Evolutionary conservation across 352 stramenopile species (phyloP), one percentile per base, ranked within the genome.

Genomic region (Phytophthora hibernalis): DNA sequence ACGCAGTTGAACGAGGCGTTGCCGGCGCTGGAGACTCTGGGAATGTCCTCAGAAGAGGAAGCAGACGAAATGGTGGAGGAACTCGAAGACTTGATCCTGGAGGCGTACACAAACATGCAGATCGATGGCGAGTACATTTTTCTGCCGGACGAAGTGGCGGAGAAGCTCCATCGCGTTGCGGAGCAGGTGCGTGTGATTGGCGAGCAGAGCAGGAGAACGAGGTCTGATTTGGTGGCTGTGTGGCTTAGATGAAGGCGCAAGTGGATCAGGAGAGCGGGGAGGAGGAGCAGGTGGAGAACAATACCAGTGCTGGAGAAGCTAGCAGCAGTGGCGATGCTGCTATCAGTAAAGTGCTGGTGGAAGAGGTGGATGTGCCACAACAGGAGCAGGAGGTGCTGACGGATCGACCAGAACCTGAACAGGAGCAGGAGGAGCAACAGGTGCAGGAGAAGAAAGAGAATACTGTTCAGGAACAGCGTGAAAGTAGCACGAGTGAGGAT

Each of bases 81-180:
- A 49, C 76, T 93, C 55, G 83, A 93, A 64, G 77, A 91, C 38
- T 72, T 92, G 44, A 89, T 93, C 22, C 69, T 93, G 9, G 85
- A 93, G 61, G 85, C 85, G 37, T 93, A 93, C 68, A 90, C 89
- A 60, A 92, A 80, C 68, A 91, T 93, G 78, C 83, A 93, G 66
- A 92, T 82, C 54, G 85, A 93, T 49, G 85, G 83, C 30, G 85
- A 93, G 56, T 83, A 84, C 62, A 92, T 93, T 54, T 92, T 92
- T 37, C 61, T 93, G 24, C 82, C 85, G 11, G 62, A 82, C 1
- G 80, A 92, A 20, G 82, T 93, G 16, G 82, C 82, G 18, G 71
- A 76, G 30, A 91, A 91, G 54, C 68, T 93, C 9, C 85, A 90
- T 55, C 56, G 70, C n/a, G 75, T 85, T 47, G 74, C 79, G 16